Conservation (phyloP, 352 stramenopile species). For the Phytophthora melonis region DNA sequence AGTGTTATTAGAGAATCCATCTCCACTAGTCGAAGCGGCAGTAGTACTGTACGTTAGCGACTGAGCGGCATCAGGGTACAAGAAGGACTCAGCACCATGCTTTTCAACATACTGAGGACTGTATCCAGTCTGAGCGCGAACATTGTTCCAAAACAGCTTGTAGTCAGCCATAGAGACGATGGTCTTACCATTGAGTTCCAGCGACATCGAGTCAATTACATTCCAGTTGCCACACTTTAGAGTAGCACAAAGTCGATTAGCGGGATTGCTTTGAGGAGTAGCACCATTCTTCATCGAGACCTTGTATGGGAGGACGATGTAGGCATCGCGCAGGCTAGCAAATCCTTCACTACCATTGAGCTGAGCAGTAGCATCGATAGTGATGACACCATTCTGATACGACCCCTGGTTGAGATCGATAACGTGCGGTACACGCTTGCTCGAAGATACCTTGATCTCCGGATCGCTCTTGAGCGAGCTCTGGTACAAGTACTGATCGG, state of each 20-base stretch:
- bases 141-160: slow-evolving; percentile 39
- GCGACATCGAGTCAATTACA: slow-evolving; percentile 14
- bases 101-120: slow-evolving; percentile 31
- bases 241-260: slow-evolving; percentile 31
- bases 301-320: slow-evolving; percentile 18
- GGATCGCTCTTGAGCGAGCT: slow-evolving; percentile 13
- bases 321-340: slow-evolving; percentile 14
- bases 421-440: slow-evolving; percentile 11
- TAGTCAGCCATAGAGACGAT: slow-evolving; percentile 36
- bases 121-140: slow-evolving; percentile 38
- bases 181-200: slow-evolving; percentile 39
- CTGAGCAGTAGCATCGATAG: slow-evolving; percentile 14
- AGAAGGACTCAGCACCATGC: slow-evolving; percentile 41
- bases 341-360: slow-evolving; percentile 14
- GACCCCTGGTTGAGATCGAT: slow-evolving; percentile 16
- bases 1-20: slow-evolving; percentile 31
- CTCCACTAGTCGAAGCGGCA: no score
- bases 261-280: slow-evolving; percentile 7
- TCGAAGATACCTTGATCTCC: slow-evolving; percentile 1
- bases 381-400: slow-evolving; percentile 12
- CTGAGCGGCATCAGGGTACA: slow-evolving; percentile 33
- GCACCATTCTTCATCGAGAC: slow-evolving; percentile 17
- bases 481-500: slow-evolving; percentile 14
- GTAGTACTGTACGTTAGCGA: background rate
- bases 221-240: slow-evolving; percentile 44